Base-by-base conservation (phyloP, 768 basidiomycete species). In the Rhizopogon vulgaris region DNA sequence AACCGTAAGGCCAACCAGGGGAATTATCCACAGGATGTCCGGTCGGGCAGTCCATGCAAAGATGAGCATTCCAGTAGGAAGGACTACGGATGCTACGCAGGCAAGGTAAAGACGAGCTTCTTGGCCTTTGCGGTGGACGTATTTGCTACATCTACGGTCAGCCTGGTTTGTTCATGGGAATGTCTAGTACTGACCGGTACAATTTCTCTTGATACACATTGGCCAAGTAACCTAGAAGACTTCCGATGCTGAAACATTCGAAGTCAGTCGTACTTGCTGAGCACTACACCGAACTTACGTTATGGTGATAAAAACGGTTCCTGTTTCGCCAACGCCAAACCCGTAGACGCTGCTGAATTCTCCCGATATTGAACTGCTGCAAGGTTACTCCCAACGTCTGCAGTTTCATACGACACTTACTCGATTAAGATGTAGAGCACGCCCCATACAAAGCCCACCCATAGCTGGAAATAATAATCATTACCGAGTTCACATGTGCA, bases 371-470 rank as follows among this genome's bases (percentile, higher is more conserved):
- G 83, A 83, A 49, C 83, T 82, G 58, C 4, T 22, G 7, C 8
- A 14, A 4, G 1, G 5, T 67, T 49, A 56, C 41, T 27, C 38
- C 49, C 36, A 22, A 38, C 48, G 45, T 28, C 3, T 27, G 11
- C 18, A 22, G 42, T 38, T 32, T 28, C 14, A 53, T 15, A 25
- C 11, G 24, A 9, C 41, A 46, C 70, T 36, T 59, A 84, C 82
- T 80, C 79, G 30, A 87, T 72, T 62, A 90, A 69, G 49, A 80
- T 82, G 60, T 79, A 92, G 24, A 84, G 64, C 4, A 89, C 78
- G 0, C 89, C 89, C 88, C 89, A 92, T 0, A 78, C 76, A 53
- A 91, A 82, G 46, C 83, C 82, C 30, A 83, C 69, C 85, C 84
- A 85, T n/a, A 85, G 61, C 83, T 87, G 63, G 34, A 28, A 1